Conservation (phyloP, 306 rosid genomes). For the Vicia villosa region DNA sequence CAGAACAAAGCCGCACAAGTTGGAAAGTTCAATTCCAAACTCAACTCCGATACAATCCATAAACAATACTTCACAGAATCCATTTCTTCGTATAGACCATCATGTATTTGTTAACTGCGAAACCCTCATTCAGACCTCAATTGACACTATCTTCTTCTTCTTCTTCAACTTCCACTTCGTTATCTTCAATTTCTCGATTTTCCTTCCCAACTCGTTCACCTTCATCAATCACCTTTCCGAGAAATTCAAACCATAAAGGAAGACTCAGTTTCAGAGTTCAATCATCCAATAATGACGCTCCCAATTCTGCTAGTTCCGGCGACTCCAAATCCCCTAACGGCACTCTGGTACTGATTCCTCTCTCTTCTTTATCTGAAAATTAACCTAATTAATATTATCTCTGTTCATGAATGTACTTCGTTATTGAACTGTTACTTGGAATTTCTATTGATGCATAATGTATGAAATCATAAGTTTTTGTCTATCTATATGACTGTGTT, state of each 20-base stretch:
- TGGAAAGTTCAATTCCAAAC: background rate
- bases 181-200: constrained; percentile 20
- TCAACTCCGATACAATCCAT: background rate
- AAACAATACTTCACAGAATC: background rate
- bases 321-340: constrained; percentile 54
- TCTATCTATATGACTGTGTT: constrained; percentile 27
- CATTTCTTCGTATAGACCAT: background rate
- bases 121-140: constrained; percentile 44
- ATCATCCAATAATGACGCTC: constrained; percentile 41
- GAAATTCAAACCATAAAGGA: constrained; percentile 33
- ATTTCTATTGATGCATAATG: no score
- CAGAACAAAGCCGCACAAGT: background rate
- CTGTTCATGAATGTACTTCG: no score
- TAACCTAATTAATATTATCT: no score
- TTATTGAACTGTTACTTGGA: no score
- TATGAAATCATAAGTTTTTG: background rate
- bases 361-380: background rate
- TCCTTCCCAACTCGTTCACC: constrained; percentile 33
- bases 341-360: constrained; percentile 43
- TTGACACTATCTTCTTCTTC: constrained; percentile 9
- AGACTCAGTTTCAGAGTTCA: constrained; percentile 34
- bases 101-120: constrained; percentile 42
- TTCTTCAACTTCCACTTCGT: constrained; percentile 29
- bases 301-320: constrained; percentile 35
- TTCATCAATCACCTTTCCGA: constrained; percentile 35